phyloP scores from a whole-genome alignment of 345 rosid species.

The Citropsis articulata region DNA sequence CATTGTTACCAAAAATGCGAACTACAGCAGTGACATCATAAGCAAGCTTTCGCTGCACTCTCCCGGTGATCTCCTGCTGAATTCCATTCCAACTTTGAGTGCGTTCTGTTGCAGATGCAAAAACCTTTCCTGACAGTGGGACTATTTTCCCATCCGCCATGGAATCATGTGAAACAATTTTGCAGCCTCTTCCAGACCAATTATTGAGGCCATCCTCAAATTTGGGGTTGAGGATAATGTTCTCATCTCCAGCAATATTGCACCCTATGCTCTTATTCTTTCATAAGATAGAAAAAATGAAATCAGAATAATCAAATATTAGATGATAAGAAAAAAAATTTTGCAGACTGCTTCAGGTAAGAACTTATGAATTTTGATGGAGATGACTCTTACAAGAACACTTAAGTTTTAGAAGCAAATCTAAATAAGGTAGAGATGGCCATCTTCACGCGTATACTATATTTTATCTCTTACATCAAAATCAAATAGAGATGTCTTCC shows the following conservation, averaged over 20 bases:
- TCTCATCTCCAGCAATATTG: slow-evolving; percentile 39
- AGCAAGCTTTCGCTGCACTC: slow-evolving; percentile 69
- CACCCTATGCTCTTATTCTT: slow-evolving; percentile 22
- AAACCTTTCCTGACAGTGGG: slow-evolving; percentile 65
- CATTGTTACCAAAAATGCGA: slow-evolving; percentile 62
- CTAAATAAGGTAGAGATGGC: not conserved
- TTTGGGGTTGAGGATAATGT: slow-evolving; percentile 65
- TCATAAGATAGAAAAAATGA: not conserved
- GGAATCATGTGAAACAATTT: slow-evolving; percentile 68
- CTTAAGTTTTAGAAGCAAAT: not conserved
- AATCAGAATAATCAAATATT: not conserved
- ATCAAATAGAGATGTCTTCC: no score
- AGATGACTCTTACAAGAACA: not conserved
- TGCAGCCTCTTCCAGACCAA: slow-evolving; percentile 97
- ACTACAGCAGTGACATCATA: slow-evolving; percentile 71
- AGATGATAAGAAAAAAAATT: not conserved
- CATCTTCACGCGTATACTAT: no score
- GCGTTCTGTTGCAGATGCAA: slow-evolving; percentile 79
- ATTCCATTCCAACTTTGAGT: slow-evolving; percentile 90
- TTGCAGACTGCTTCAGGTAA: not conserved
- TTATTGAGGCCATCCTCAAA: slow-evolving; percentile 77
- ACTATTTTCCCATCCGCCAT: slow-evolving; percentile 70
- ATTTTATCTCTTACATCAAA: no score
- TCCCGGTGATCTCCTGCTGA: slow-evolving; percentile 81
- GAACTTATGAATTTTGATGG: not conserved